phyloP scores from a whole-genome alignment of 2,329 filamentous ascomycete species.

The Ophiocordyceps robertsii region DNA sequence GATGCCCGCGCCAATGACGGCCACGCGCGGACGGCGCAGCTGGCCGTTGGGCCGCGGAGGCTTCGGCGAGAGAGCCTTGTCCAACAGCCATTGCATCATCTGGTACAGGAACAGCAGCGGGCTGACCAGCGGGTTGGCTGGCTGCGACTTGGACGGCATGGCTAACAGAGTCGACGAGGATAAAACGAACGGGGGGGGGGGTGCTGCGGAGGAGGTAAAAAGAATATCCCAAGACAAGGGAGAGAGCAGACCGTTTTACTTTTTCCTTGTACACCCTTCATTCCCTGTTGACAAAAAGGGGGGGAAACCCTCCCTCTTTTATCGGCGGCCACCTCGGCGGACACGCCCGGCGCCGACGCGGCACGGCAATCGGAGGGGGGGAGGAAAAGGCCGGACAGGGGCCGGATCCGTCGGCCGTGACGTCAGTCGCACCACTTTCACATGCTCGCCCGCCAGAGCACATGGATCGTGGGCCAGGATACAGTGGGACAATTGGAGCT shows the following conservation, averaged over 20 bases:
- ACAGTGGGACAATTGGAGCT: too few species aligned
- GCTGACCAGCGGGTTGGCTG: conserved; percentile 30
- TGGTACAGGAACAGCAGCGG: conserved; percentile 50
- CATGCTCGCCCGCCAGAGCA: too few species aligned
- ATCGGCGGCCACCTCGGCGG: background rate
- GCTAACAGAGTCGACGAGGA: too few species aligned
- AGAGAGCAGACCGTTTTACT: background rate
- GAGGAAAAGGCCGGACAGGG: too few species aligned
- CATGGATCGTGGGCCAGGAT: too few species aligned
- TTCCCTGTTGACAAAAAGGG: background rate
- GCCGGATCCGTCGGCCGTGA: too few species aligned
- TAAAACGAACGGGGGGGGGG: too few species aligned
- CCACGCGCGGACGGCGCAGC: conserved; percentile 51
- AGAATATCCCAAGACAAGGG: too few species aligned
- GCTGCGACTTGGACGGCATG: conserved; percentile 18
- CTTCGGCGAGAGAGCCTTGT: conserved; percentile 52
- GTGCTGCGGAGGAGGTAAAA: too few species aligned
- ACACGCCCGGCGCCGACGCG: too few species aligned
- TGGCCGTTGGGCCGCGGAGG: conserved; percentile 47
- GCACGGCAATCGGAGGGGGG: too few species aligned
- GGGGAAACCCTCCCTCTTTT: background rate
- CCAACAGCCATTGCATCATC: conserved; percentile 49
- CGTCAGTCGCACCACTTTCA: too few species aligned
- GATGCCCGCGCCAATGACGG: conserved; percentile 57
- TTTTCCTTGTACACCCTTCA: background rate